A percentile compares a stretch with the other conserved stretches of the same genome.
Conservation (phyloP, 805 yeast genomes). For the Candida vartiovaarae region DNA sequence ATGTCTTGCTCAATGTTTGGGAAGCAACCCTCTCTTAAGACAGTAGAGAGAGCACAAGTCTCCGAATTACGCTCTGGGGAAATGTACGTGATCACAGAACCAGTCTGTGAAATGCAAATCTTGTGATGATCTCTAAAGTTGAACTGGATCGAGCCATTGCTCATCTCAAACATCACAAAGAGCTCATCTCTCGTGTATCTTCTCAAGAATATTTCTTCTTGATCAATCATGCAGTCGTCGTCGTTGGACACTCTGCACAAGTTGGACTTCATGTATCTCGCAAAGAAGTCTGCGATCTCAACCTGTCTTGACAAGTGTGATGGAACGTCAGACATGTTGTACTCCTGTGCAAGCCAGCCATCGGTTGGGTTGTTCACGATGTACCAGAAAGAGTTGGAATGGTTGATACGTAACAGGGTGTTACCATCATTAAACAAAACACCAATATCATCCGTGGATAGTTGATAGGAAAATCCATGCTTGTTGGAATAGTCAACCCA, state of each 20-base stretch:
- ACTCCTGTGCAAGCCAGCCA: conserved; percentile 51
- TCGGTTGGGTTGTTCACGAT: conserved; percentile 40
- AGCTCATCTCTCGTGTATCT: conserved; percentile 74
- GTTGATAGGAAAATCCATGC: conserved; percentile 91
- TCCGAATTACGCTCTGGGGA: conserved; percentile 69
- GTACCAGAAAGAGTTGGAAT: conserved; percentile 60
- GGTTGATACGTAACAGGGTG: conserved; percentile 66
- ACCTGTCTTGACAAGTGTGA: conserved; percentile 55
- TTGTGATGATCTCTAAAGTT: conserved; percentile 95
- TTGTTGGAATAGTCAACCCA: conserved; percentile 98
- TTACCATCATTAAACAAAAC: conserved; percentile 83
- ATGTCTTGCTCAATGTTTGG: conserved; percentile 40
- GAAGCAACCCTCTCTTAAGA: conserved; percentile 39
- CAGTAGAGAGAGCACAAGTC: conserved; percentile 50
- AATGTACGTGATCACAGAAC: conserved; percentile 71
- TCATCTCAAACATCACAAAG: conserved; percentile 86
- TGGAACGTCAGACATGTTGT: conserved; percentile 37
- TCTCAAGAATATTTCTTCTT: conserved; percentile 69
- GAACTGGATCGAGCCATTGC: conserved; percentile 89
- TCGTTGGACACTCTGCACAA: conserved; percentile 72
- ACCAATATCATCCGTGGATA: conserved; percentile 85
- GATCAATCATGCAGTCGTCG: conserved; percentile 37
- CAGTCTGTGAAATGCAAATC: conserved; percentile 69
- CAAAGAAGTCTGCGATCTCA: conserved; percentile 81
- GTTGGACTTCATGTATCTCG: conserved; percentile 87